Conservation (phyloP, 768 basidiomycete species). For the Dacryopinax spathularia region DNA sequence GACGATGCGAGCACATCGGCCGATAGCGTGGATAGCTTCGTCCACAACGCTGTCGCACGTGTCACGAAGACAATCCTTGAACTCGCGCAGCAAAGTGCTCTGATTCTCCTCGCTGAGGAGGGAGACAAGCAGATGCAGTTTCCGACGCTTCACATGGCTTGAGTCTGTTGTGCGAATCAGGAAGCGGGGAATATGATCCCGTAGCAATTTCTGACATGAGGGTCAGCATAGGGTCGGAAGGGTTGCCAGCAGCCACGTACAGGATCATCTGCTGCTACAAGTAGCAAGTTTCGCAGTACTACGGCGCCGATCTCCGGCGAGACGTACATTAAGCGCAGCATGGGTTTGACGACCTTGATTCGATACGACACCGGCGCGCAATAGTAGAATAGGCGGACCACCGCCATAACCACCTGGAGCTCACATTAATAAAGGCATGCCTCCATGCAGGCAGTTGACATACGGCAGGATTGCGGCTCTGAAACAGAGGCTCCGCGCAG, state of each 20-base stretch:
- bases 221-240: background rate
- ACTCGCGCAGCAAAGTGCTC: slow-evolving; percentile 59
- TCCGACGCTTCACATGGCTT: slow-evolving; percentile 50
- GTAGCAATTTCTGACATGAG: slow-evolving; percentile 42
- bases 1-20: slow-evolving; percentile 51
- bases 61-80: slow-evolving; percentile 79
- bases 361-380: slow-evolving; percentile 43
- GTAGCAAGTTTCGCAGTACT: slow-evolving; percentile 52
- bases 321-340: slow-evolving; percentile 53
- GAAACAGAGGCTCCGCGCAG: slow-evolving; percentile 61
- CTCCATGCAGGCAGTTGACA: slow-evolving; percentile 15
- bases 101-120: slow-evolving; percentile 55
- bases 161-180: slow-evolving; percentile 56
- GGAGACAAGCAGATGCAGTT: slow-evolving; percentile 58
- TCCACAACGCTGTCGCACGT: slow-evolving; percentile 54
- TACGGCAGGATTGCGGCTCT: slow-evolving; percentile 79
- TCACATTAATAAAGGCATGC: background rate
- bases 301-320: slow-evolving; percentile 65
- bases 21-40: slow-evolving; percentile 64
- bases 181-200: slow-evolving; percentile 49
- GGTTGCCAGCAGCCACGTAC: slow-evolving; percentile 32
- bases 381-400: slow-evolving; percentile 59
- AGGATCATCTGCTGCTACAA: slow-evolving; percentile 49
- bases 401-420: slow-evolving; percentile 63
- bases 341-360: slow-evolving; percentile 47